Evolutionary conservation across 2,329 filamentous ascomycete genomes (phyloP).

Genomic region (Diaporthe citrichinensis): DNA sequence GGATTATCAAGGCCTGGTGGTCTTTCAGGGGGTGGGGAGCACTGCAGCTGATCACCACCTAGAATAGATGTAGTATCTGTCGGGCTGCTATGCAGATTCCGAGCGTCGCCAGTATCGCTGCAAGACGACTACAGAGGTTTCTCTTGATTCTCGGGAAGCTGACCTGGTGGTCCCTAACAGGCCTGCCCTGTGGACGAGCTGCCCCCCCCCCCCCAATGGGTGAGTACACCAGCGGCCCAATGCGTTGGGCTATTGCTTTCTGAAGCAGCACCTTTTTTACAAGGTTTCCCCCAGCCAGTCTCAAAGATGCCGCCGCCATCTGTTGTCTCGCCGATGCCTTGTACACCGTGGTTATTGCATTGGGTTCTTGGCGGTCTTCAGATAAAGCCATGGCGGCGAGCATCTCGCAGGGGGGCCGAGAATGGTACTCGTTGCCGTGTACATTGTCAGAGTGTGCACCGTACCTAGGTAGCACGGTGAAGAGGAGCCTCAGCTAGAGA

Average conservation of each 20-base stretch:
- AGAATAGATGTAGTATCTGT: neutral
- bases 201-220: neutral
- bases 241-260: conserved; percentile 6
- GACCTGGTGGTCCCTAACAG: neutral
- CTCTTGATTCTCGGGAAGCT: neutral
- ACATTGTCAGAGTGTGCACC: neutral
- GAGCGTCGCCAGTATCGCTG: neutral
- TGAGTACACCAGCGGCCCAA: conserved; percentile 1
- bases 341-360: conserved; percentile 19
- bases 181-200: neutral
- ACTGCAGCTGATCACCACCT: neutral
- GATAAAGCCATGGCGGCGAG: neutral
- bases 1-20: neutral
- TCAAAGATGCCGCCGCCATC: conserved; percentile 3
- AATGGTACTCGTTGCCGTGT: neutral
- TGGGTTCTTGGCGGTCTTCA: conserved; percentile 19
- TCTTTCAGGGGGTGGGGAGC: neutral
- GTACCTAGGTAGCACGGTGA: neutral
- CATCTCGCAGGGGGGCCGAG: neutral
- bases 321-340: conserved; percentile 5
- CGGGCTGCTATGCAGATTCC: neutral
- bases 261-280: conserved; percentile 28
- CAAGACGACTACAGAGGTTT: neutral
- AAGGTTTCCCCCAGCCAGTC: neutral
- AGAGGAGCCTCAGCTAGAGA: conserved; percentile 22